Conservation (phyloP, 78 protist genomes). For the Mastigamoeba balamuthi region DNA sequence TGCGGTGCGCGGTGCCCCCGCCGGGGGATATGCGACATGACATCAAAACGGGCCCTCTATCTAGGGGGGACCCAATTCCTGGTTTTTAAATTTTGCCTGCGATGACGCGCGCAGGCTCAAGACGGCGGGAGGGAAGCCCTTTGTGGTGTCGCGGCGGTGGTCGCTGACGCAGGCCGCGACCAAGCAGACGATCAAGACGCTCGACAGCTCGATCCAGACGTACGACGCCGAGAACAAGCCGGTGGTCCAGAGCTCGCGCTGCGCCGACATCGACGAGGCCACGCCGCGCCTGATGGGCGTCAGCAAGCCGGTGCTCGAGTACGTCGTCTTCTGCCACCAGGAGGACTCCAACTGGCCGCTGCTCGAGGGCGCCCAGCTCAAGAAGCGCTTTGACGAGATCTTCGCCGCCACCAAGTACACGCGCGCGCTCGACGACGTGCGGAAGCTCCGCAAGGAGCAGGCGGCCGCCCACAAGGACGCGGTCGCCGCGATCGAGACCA, state of each 20-base stretch:
- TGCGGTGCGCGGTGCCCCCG: constrained; percentile 67
- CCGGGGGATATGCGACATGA: too few relatives aligned
- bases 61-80: too few relatives aligned
- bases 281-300: constrained; percentile 84
- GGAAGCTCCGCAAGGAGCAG: neutral
- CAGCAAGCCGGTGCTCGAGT: constrained; percentile 79
- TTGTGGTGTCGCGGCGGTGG: neutral
- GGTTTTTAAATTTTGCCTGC: too few relatives aligned
- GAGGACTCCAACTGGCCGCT: constrained; percentile 97
- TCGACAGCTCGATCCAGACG: constrained; percentile 24
- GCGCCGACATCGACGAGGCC: constrained; percentile 64
- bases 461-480: neutral
- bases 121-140: constrained; percentile 17
- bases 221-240: neutral
- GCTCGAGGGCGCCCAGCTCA: constrained; percentile 51
- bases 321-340: constrained; percentile 98
- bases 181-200: constrained; percentile 33
- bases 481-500: neutral
- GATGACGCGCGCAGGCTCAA: constrained; percentile 14
- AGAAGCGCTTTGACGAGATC: constrained; percentile 91
- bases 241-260: constrained; percentile 41
- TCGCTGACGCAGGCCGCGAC: constrained; percentile 5
- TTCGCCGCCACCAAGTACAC: constrained; percentile 70
- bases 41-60: too few relatives aligned
- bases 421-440: neutral